Conservation (phyloP, 371 early-diverging fungal genomes). For the Basidiobolus meristosporus region DNA sequence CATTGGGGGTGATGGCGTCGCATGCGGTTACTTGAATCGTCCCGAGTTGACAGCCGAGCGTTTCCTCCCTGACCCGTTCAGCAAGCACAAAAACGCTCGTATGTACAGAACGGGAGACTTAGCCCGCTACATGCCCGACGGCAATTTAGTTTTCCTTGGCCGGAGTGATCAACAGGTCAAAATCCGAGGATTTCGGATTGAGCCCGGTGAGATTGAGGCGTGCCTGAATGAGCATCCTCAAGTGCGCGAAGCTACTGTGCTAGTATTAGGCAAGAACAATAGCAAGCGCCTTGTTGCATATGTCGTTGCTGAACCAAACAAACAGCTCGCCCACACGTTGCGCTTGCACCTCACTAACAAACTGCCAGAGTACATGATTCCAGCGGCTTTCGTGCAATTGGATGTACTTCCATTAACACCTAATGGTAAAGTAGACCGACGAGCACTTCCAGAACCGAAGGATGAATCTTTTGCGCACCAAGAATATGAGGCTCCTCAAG, state of each 20-base stretch:
- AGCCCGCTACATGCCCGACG: not conserved
- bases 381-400: constrained; percentile 2
- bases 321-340: not conserved
- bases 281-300: constrained; percentile 4
- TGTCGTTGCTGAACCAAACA: not conserved
- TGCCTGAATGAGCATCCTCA: constrained; percentile 2
- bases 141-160: not conserved
- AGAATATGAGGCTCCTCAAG: constrained; percentile 2
- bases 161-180: constrained; percentile 5
- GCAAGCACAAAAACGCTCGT: not conserved
- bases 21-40: constrained; percentile 9
- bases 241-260: constrained; percentile 1
- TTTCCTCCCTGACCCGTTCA: not conserved
- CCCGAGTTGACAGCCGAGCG: constrained; percentile 4
- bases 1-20: constrained; percentile 8
- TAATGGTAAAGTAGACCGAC: constrained; percentile 3
- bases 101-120: constrained; percentile 1
- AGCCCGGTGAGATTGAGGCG: constrained; percentile 14
- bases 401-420: constrained; percentile 1
- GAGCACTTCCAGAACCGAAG: constrained; percentile 3
- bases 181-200: constrained; percentile 19
- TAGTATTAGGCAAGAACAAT: not conserved
- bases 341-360: not conserved
- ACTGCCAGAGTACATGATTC: constrained; percentile 5
- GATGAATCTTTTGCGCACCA: not conserved